Base-by-base conservation (phyloP, 2,329 filamentous ascomycete genomes). In the Sarocladiaceae sp. region DNA sequence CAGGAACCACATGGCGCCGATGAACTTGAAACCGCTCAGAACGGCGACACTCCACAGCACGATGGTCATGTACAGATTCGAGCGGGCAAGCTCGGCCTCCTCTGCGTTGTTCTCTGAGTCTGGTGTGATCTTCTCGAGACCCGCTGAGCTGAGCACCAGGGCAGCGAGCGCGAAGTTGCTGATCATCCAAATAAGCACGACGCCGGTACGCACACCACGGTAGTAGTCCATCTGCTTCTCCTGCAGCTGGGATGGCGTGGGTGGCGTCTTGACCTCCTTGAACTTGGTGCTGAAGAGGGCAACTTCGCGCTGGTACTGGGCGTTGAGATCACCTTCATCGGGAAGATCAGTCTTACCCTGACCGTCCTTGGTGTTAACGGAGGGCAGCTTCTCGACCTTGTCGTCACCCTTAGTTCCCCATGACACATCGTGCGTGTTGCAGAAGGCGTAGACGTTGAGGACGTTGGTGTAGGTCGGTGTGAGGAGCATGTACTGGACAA, bases 391-490 rank as follows among this genome's bases (percentile, higher is more conserved):
- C 61, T 96, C 91, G 6, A 93, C 80, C 70, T 96, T 97, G 72
- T 97, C 93, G 67, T 97, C 94, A 62, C 94, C 94, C 71, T 97
- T 99, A 37, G 94, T 99, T 64, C 92, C 92, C 92, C 92, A 97
- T 3, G 92, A 95, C 58, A 97, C 94, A 65, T 97, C 92, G 78
- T 97, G 92, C 23, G 92, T 96, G 72, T 97, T 97, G 73, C 92
- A 97, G 72, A 99, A 99, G 55, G 93, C 93, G 71, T 97, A 99
- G 53, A 99, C 94, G 76, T 97, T 99, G 62, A 99, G 84, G 54
- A 97, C 92, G 71, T 97, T 99, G 75, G 95, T 95, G 73, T 96
- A 99, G 1, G 92, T 96, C 0, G 94, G 94, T 1, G 92, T 96
- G 53, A 99, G 80, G 37, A 97, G 82, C 61, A 97, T 84, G 69